Evolutionary conservation across 495 filamentous ascomycete genomes (phyloP).

Genomic region (Penicillium lividum): DNA sequence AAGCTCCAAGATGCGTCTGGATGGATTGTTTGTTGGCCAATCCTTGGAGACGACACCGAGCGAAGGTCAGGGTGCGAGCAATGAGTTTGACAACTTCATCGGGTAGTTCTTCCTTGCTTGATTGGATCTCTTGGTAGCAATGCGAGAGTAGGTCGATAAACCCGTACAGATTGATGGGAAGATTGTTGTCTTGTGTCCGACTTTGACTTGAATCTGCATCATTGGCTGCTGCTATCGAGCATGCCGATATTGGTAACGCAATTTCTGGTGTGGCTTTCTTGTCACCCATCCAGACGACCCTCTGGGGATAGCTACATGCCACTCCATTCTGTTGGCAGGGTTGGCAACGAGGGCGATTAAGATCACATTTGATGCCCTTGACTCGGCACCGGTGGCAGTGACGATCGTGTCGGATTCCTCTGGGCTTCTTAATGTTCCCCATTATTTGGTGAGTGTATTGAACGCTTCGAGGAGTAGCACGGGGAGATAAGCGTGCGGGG

Average conservation of each 20-base stretch:
- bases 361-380: conserved; percentile 35
- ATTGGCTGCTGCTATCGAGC: neutral
- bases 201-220: neutral
- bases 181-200: conserved; percentile 4
- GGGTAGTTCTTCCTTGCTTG: conserved; percentile 25
- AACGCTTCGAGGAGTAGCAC: neutral
- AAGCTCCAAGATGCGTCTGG: conserved; percentile 31
- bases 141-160: conserved; percentile 34
- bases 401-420: conserved; percentile 37
- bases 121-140: conserved; percentile 34
- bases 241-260: conserved; percentile 11
- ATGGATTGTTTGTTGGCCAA: conserved; percentile 23
- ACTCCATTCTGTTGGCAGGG: conserved; percentile 25
- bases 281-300: conserved; percentile 36
- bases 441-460: conserved; percentile 8
- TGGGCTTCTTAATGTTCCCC: conserved; percentile 31
- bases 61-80: conserved; percentile 29
- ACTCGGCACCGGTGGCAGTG: conserved; percentile 33
- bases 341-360: conserved; percentile 35
- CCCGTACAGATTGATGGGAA: conserved; percentile 32
- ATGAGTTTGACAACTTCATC: conserved; percentile 31
- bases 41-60: conserved; percentile 26
- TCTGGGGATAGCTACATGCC: conserved; percentile 32
- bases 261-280: conserved; percentile 9
- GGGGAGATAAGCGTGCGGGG: conserved; percentile 24